Conservation (phyloP, 2,329 filamentous ascomycete genomes). For the Sclerotinia subarctica region DNA sequence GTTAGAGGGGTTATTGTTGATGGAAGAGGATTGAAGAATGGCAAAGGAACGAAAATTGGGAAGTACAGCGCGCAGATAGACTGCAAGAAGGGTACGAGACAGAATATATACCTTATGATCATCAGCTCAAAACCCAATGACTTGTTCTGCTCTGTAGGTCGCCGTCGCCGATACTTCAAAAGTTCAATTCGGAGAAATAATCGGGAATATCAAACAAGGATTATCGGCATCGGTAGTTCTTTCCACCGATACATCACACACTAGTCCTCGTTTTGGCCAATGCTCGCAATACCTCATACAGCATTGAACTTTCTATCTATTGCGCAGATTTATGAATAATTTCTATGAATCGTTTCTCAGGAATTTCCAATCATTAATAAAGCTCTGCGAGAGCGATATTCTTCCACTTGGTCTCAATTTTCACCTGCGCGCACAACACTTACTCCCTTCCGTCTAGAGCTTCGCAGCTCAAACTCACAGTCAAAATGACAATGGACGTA, state of each 20-base stretch:
- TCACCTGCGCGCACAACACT: not conserved
- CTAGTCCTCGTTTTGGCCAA: conserved; percentile 17
- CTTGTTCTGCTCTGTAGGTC: not conserved
- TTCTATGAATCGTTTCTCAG: not conserved
- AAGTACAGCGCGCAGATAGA: too few relatives aligned
- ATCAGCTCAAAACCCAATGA: not conserved
- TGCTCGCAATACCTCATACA: not conserved
- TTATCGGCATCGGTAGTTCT: conserved; percentile 14
- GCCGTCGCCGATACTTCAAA: not conserved
- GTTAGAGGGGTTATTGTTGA: conserved; percentile 8
- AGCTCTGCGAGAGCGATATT: conserved; percentile 6
- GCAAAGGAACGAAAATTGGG: not conserved
- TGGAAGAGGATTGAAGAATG: not conserved
- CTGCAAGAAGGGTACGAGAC: not conserved
- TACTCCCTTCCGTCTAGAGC: not conserved
- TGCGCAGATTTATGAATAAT: not conserved
- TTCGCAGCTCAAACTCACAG: not conserved
- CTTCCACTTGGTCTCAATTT: not conserved
- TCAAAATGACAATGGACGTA: conserved; percentile 37
- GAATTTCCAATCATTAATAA: not conserved
- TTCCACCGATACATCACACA: conserved; percentile 1
- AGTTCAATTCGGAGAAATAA: conserved; percentile 15
- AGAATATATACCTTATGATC: not conserved
- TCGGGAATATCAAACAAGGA: conserved; percentile 12
- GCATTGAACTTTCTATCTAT: not conserved